Evolutionary conservation across 2,329 filamentous ascomycete genomes (phyloP), one percentile per base, ranked within the genome.

Genomic region (Gnomoniopsis sp.): DNA sequence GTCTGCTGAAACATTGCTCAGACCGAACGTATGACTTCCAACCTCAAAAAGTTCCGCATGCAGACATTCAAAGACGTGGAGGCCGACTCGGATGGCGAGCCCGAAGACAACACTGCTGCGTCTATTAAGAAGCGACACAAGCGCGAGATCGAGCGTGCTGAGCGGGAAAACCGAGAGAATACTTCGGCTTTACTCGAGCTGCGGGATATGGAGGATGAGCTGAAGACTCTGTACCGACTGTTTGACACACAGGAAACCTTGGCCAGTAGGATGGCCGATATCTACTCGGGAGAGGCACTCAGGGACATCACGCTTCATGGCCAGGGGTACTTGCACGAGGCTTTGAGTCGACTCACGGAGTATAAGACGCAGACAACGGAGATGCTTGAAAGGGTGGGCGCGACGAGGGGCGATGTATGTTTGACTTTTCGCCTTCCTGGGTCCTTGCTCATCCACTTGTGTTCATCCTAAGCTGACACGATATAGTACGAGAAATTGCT

Each of bases 141-240:
- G 57, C 70, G 70, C 15, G 75, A 78, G 58, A 63, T 76, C 19
- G 69, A 74, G 58, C 67, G 70, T 49, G 75, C 80, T 1, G 82
- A 86, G 62, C 74, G 76, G 1, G 80, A 86, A 58, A 87, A 87
- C 63, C 78, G 84, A 7, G 81, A 85, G 60, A 85, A 86, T 62
- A 84, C 86, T 0, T 86, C 85, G 0, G 82, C 85, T 0, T 70
- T 88, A 0, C 72, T 88, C 0, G 85, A 88, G 65, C 74, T 88
- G 0, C 78, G 84, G 14, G 85, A 88, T 62, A 81, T 88, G 49
- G 83, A 87, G 60, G 85, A 88, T 60, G 85, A 88, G 66, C 75
- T 88, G 2, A 76, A 75, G 3, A 85, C 83, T 0, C 75, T 88
- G 6, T 66, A 77, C 6, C 80, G 78, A 47, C 72, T 88, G 0